Evolutionary conservation across 176 grass and related monocot species (phyloP).

Genomic region (Thinopyrum elongatum): DNA sequence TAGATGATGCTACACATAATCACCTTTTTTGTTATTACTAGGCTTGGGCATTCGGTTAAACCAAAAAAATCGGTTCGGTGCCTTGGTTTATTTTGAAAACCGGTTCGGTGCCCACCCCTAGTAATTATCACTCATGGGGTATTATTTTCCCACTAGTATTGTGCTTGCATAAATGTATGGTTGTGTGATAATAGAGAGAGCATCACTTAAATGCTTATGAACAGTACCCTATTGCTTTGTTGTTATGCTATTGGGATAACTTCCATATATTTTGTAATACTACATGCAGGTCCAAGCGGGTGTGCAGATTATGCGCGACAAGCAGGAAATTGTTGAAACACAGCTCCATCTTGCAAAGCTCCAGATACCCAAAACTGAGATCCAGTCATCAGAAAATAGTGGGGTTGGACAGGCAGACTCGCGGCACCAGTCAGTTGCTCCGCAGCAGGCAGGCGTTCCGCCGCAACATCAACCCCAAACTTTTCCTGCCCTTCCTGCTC

Average conservation of each 20-base stretch:
- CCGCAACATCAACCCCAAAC: conserved; percentile 49
- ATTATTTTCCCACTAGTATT: neutral
- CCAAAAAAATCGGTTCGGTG: no score
- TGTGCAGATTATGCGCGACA: conserved; percentile 79
- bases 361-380: conserved; percentile 37
- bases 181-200: neutral
- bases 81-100: no score
- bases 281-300: conserved; percentile 67
- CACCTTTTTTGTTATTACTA: no score
- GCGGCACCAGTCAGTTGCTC: conserved; percentile 28
- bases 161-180: neutral
- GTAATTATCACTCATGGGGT: neutral
- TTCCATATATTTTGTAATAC: neutral
- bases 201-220: neutral
- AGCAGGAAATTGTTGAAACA: conserved; percentile 79
- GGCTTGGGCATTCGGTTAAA: no score
- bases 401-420: conserved; percentile 23
- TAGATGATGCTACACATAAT: neutral
- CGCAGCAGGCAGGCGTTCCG: conserved; percentile 33
- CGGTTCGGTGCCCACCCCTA: no score
- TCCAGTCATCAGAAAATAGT: conserved; percentile 24
- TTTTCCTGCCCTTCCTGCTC: conserved; percentile 52
- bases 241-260: neutral
- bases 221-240: neutral
- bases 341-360: conserved; percentile 81